These are phyloP conservation scores for Rhizoclosmatium sp. DNA, from an alignment of 192 early-diverging fungal species.

Conservation along the genomic window DNA sequence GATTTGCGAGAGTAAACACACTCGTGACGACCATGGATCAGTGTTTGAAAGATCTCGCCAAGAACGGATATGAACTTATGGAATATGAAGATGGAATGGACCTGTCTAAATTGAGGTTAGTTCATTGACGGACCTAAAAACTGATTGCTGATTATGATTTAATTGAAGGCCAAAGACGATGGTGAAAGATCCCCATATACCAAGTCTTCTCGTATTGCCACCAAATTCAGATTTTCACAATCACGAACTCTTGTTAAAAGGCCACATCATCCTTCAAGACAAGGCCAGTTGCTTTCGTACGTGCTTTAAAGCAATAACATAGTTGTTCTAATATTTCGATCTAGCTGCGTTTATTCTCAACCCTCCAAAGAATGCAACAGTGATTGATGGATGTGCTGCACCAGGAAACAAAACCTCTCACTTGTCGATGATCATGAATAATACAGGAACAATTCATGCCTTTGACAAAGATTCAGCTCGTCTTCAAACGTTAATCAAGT, in stretches of 20 bases:
- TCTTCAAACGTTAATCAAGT: conserved; percentile 72
- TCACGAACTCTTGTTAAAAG: conserved; percentile 75
- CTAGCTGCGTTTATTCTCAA: conserved; percentile 78
- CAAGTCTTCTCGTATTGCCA: conserved; percentile 86
- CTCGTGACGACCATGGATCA: conserved; percentile 73
- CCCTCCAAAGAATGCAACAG: conserved; percentile 63
- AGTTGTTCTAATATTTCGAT: not conserved
- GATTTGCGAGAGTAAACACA: conserved; percentile 92
- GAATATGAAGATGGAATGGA: conserved; percentile 29
- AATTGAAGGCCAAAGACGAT: conserved; percentile 43
- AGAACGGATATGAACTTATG: conserved; percentile 63
- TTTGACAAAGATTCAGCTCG: conserved; percentile 87
- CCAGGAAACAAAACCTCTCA: conserved; percentile 99
- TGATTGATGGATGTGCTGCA: conserved; percentile 95
- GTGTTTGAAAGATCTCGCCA: conserved; percentile 67
- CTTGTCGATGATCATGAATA: conserved; percentile 86
- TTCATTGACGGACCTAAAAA: not conserved
- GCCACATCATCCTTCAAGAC: conserved; percentile 84
- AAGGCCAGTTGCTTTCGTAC: conserved; percentile 28
- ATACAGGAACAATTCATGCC: conserved; percentile 86
- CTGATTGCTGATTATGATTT: conserved; percentile 1
- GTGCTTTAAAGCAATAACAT: not conserved
- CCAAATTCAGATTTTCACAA: conserved; percentile 89
- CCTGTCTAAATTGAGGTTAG: conserved; percentile 14
- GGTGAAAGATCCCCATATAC: conserved; percentile 75